Base-by-base conservation (phyloP, 768 basidiomycete species). In the Trametes cingulata region DNA sequence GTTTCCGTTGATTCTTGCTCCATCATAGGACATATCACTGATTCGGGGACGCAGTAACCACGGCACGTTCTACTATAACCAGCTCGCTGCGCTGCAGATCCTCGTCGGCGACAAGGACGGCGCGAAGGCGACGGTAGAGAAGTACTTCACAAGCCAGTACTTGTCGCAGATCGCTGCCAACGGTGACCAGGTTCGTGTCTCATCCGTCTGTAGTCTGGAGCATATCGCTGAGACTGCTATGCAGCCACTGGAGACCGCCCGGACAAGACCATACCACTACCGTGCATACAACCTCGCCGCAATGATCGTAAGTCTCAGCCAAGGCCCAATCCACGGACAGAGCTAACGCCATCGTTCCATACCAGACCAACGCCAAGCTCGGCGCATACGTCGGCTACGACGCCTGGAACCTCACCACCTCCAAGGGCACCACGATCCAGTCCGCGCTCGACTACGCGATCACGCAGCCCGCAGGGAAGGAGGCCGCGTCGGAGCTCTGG, bases 221-320 rank as follows among this genome's bases (percentile, higher is more conserved):
- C 20, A 46, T 14, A 2, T 35, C 14, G 4, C 13, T 37, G 6
- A 22, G 17, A 33, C 20, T 8, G 35, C 17, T 10, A 46, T 47
- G 5, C 56, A 85, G 83, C 86, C 87, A 12, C 70, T 85, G 14
- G 87, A 88, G 73, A 78, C 83, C 17, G 76, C 70, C 2, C 82
- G 87, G 25, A 85, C 85, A 1, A 76, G 82, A 12, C 85, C 87
- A 15, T 87, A 82, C 69, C 86, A 88, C 67, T 88, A 88, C 68
- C 79, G 84, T 10, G 78, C 81, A 0, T 88, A 86, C 72, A 90
- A 90, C 62, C 76, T 88, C 15, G 83, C 82, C 1, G 86, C 85
- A 8, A 84, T 88, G 82, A 83, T 87, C 49, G 85, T 86, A 61
- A 68, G 81, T 69, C 9, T 6, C 12, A 8, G 37, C 19, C 13